These are phyloP conservation scores for Exsudoporus frostii DNA, from an alignment of 768 basidiomycete species.

Conservation along the genomic window DNA sequence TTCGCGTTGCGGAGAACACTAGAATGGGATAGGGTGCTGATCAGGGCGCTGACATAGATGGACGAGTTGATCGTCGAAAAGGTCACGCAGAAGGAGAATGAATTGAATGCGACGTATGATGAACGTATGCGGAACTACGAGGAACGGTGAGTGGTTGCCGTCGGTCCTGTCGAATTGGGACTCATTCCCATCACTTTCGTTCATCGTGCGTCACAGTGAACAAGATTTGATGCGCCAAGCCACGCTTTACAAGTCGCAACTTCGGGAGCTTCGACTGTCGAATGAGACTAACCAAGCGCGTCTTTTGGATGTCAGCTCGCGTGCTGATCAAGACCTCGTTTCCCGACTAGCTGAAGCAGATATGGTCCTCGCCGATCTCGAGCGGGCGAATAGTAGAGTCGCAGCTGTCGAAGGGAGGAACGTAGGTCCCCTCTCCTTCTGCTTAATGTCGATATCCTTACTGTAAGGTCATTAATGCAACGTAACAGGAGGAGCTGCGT, in stretches of 20 bases:
- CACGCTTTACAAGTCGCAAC: conserved; percentile 80
- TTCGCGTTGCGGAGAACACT: neutral
- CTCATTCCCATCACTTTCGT: neutral
- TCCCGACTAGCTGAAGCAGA: conserved; percentile 91
- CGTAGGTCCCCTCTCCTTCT: conserved; percentile 40
- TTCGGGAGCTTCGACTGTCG: conserved; percentile 84
- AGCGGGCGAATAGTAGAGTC: conserved; percentile 91
- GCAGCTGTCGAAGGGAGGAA: conserved; percentile 92
- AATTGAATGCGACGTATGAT: conserved; percentile 94
- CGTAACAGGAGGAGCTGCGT: conserved; percentile 78
- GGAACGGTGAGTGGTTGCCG: conserved; percentile 62
- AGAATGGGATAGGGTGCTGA: conserved; percentile 2
- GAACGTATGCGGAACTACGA: conserved; percentile 95
- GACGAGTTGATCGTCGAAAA: conserved; percentile 88
- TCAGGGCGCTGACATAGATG: conserved; percentile 59
- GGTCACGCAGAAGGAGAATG: conserved; percentile 91
- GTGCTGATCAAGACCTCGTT: conserved; percentile 92
- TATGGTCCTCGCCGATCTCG: conserved; percentile 91
- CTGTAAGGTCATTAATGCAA: neutral
- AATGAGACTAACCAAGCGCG: conserved; percentile 93
- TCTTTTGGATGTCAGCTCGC: conserved; percentile 84
- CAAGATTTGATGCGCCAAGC: conserved; percentile 92
- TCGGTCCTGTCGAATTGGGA: neutral
- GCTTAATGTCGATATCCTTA: neutral
- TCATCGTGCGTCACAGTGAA: conserved; percentile 53